These are phyloP conservation scores for Salvia hispanica DNA, from an alignment of 257 asterid species.

Conservation along the genomic window DNA sequence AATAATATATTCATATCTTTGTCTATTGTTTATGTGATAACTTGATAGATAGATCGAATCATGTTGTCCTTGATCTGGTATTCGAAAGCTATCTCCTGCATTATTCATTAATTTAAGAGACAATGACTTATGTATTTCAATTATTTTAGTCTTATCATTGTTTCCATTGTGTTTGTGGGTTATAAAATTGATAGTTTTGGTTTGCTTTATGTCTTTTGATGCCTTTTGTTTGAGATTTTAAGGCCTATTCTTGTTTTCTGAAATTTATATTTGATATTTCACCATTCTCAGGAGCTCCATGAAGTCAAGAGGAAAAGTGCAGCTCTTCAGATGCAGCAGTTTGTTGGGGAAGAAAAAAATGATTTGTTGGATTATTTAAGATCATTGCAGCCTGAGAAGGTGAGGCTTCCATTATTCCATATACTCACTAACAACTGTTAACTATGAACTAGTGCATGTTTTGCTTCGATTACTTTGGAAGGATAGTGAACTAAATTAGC, in stretches of 20 bases:
- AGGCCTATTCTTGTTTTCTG: conserved; percentile 7
- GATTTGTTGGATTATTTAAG: conserved; percentile 90
- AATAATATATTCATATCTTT: not conserved
- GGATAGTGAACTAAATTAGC: conserved; percentile 3
- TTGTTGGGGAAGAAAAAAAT: conserved; percentile 95
- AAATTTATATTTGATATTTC: conserved; percentile 15
- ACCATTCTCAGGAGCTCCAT: conserved; percentile 68
- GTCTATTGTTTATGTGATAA: not conserved
- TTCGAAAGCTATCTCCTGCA: not conserved
- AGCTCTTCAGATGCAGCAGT: conserved; percentile 98
- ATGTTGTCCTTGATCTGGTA: not conserved
- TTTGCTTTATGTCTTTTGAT: conserved; percentile 6
- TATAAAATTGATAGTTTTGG: conserved; percentile 1
- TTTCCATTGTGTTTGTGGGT: not conserved
- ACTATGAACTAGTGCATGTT: not conserved
- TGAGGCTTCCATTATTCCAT: conserved; percentile 22
- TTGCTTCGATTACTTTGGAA: not conserved
- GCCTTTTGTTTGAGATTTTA: not conserved
- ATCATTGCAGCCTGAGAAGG: conserved; percentile 93
- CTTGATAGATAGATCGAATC: not conserved
- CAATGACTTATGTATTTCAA: not conserved
- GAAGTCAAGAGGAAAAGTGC: conserved; percentile 87
- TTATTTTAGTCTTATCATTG: not conserved
- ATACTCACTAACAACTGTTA: not conserved
- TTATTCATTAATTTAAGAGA: not conserved